Percentiles rank a stretch among this genome's conserved stretches.
Conservation (phyloP, 2,329 filamentous ascomycete genomes). For the Colletotrichum karsti region DNA sequence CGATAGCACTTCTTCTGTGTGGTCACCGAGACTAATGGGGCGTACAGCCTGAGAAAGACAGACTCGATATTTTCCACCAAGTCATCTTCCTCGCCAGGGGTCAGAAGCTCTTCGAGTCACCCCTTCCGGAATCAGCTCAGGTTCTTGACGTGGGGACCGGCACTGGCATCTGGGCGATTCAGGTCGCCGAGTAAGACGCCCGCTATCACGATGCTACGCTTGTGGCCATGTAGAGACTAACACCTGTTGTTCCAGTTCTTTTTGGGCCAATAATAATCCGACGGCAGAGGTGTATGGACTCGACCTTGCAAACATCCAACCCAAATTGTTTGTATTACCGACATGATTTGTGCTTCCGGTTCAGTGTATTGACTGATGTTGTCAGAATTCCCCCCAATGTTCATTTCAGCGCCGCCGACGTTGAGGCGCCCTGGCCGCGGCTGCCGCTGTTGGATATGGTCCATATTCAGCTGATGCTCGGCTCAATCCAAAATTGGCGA, state of each 20-base stretch:
- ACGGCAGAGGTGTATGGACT: no score
- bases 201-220: not conserved
- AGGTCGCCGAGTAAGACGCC: conserved; percentile 76
- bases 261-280: conserved; percentile 23
- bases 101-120: conserved; percentile 37
- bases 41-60: conserved; percentile 73
- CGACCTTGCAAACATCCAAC: conserved; percentile 50
- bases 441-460: conserved; percentile 79
- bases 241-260: not conserved
- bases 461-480: conserved; percentile 81
- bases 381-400: conserved; percentile 75
- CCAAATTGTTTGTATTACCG: conserved; percentile 52
- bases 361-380: not conserved
- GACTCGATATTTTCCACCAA: conserved; percentile 85
- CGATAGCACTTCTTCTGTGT: conserved; percentile 32
- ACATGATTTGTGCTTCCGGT: no score
- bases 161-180: conserved; percentile 91
- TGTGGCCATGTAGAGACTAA: not conserved
- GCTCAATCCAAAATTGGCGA: conserved; percentile 81
- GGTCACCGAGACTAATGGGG: not conserved
- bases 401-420: conserved; percentile 76
- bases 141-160: conserved; percentile 81
- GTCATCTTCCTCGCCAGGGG: conserved; percentile 73
- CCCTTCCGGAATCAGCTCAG: conserved; percentile 36
- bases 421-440: conserved; percentile 76